These are phyloP conservation scores for Phoma herbarum DNA, from an alignment of 2,329 filamentous ascomycete species.

Conservation along the genomic window DNA sequence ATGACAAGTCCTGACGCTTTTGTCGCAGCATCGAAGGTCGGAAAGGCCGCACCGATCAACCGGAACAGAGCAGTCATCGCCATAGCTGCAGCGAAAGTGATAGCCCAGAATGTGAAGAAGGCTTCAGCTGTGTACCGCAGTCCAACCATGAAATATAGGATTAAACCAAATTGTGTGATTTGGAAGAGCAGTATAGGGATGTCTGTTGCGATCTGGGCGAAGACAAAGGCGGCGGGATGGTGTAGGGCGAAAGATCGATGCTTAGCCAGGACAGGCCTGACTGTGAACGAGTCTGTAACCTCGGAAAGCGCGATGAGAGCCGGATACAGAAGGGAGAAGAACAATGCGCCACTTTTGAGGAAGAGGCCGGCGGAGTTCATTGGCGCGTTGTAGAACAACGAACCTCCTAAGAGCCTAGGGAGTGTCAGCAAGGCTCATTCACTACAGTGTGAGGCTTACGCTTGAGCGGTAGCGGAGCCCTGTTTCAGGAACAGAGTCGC, in stretches of 20 bases:
- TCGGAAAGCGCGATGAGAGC: background rate
- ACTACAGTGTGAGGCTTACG: background rate
- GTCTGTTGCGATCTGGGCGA: background rate
- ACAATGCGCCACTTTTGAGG: background rate
- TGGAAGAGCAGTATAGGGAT: background rate
- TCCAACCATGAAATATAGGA: background rate
- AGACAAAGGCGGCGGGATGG: background rate
- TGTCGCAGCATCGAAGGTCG: constrained; percentile 65
- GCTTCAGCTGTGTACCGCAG: constrained; percentile 73
- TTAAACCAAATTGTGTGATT: background rate
- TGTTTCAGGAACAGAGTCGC: background rate
- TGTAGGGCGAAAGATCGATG: background rate
- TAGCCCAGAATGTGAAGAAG: constrained; percentile 83
- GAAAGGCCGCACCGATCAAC: constrained; percentile 73
- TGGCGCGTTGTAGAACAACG: background rate
- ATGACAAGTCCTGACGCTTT: constrained; percentile 61
- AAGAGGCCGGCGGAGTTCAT: background rate
- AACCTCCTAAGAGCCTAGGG: background rate
- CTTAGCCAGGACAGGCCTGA: background rate
- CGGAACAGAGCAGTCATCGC: constrained; percentile 83
- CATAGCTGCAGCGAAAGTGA: constrained; percentile 59
- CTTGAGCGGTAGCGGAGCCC: background rate
- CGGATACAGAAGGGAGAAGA: background rate
- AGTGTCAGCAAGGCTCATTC: background rate
- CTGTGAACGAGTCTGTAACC: background rate